A percentile compares a stretch with the other conserved stretches of the same genome.
Evolutionary conservation across 192 early-diverging fungal species (phyloP).

Genomic region (Allomyces arbusculus): DNA sequence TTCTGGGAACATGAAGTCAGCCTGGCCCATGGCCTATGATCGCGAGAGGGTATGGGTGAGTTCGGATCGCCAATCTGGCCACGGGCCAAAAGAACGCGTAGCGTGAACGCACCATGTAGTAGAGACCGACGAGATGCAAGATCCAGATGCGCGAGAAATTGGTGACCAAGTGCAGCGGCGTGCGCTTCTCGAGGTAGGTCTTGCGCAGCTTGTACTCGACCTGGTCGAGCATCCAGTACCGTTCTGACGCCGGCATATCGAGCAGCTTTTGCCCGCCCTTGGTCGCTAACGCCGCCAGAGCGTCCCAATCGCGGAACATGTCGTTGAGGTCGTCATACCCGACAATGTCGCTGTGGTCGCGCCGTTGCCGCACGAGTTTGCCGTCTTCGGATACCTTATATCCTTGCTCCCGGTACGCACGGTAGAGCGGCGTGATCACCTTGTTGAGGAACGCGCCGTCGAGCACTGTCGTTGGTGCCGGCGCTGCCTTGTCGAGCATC

Average conservation of each 20-base stretch:
- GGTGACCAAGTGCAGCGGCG: slow-evolving; percentile 58
- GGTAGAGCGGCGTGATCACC: slow-evolving; percentile 51
- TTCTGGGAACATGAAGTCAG: slow-evolving; percentile 12
- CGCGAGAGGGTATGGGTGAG: slow-evolving; percentile 7
- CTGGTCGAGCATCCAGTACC: slow-evolving; percentile 35
- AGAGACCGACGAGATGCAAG: slow-evolving; percentile 60
- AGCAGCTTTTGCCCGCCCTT: slow-evolving; percentile 29
- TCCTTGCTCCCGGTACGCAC: slow-evolving; percentile 50
- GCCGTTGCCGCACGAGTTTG: slow-evolving; percentile 50
- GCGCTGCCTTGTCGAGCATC: slow-evolving; percentile 23
- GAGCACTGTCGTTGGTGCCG: slow-evolving; percentile 19
- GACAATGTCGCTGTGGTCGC: slow-evolving; percentile 50
- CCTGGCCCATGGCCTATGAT: slow-evolving; percentile 17
- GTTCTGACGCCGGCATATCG: slow-evolving; percentile 31
- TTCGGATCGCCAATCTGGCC: slow-evolving; percentile 29
- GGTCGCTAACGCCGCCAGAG: slow-evolving; percentile 29
- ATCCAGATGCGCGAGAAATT: slow-evolving; percentile 77
- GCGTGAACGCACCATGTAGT: slow-evolving; percentile 41
- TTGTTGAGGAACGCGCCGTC: slow-evolving; percentile 51
- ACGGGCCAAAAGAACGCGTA: slow-evolving; percentile 32
- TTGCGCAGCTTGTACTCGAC: slow-evolving; percentile 55
- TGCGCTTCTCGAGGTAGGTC: slow-evolving; percentile 67
- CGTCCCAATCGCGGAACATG: slow-evolving; percentile 53
- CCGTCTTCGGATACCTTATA: slow-evolving; percentile 44
- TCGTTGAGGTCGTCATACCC: slow-evolving; percentile 75